Percentiles rank a stretch among this genome's conserved stretches.
Conservation (phyloP, 768 basidiomycete genomes). For the Boletus rex-veris region DNA sequence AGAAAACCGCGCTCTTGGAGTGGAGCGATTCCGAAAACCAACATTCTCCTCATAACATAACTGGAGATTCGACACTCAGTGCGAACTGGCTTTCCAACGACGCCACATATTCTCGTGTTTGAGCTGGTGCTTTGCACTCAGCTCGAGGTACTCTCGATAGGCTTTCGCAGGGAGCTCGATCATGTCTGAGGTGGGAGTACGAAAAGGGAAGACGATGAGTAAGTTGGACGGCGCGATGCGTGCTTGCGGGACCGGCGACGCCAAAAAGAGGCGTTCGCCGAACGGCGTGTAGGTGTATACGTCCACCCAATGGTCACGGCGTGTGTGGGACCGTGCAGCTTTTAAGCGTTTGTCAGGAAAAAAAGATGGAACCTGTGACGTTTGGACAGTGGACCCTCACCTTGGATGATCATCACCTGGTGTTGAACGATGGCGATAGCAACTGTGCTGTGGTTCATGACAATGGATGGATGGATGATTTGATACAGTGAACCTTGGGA, state of each 20-base stretch:
- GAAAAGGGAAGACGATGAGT: constrained; percentile 49
- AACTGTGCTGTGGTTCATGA: constrained; percentile 52
- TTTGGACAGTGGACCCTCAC: constrained; percentile 31
- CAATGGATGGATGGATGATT: constrained; percentile 21
- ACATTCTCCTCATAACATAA: background rate
- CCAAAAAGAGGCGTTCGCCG: constrained; percentile 63
- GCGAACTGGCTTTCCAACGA: constrained; percentile 37
- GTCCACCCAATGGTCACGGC: constrained; percentile 57
- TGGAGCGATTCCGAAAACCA: background rate
- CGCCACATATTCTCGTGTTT: constrained; percentile 60
- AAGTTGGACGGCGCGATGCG: constrained; percentile 60
- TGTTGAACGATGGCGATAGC: constrained; percentile 68
- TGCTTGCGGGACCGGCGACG: constrained; percentile 53
- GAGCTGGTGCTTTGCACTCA: constrained; percentile 50
- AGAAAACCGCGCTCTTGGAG: background rate
- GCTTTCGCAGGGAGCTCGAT: constrained; percentile 62
- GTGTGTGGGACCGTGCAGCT: constrained; percentile 57
- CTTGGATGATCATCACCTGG: constrained; percentile 67
- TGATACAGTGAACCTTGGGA: constrained; percentile 11
- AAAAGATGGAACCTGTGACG: background rate
- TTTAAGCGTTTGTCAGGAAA: constrained; percentile 3
- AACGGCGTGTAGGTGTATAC: constrained; percentile 65
- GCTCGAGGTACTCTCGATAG: constrained; percentile 54
- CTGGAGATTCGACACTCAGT: constrained; percentile 1
- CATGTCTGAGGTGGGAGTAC: constrained; percentile 44